Evolutionary conservation across 768 basidiomycete species (phyloP).

Genomic region (Mycena galopus): DNA sequence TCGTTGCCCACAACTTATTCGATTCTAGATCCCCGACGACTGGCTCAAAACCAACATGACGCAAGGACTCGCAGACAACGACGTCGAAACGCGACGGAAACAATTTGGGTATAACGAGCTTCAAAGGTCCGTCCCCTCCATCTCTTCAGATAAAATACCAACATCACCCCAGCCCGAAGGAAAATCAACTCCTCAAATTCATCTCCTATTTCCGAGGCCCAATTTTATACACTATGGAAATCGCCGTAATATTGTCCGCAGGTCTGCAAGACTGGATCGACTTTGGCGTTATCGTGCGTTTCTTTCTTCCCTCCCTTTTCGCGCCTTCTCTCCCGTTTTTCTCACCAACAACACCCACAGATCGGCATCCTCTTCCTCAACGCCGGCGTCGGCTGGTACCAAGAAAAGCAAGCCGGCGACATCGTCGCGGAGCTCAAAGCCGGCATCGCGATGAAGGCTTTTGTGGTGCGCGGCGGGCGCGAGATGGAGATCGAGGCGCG

Average conservation of each 20-base stretch:
- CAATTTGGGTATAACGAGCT: slow-evolving; percentile 59
- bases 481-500: slow-evolving; percentile 59
- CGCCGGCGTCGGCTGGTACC: slow-evolving; percentile 55
- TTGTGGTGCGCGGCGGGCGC: slow-evolving; percentile 56
- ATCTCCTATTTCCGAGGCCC: slow-evolving; percentile 59
- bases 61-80: slow-evolving; percentile 51
- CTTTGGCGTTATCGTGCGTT: slow-evolving; percentile 61
- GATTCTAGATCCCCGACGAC: slow-evolving; percentile 48
- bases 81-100: slow-evolving; percentile 49
- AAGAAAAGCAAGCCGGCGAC: slow-evolving; percentile 55
- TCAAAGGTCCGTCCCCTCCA: slow-evolving; percentile 45
- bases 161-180: slow-evolving; percentile 43
- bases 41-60: slow-evolving; percentile 57
- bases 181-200: slow-evolving; percentile 60
- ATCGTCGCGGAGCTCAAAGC: slow-evolving; percentile 64
- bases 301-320: too few species aligned
- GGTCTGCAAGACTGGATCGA: slow-evolving; percentile 63
- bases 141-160: neutral
- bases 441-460: slow-evolving; percentile 57
- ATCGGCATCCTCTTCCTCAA: slow-evolving; percentile 57
- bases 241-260: slow-evolving; percentile 59
- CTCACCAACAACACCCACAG: slow-evolving; percentile 29
- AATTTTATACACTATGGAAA: slow-evolving; percentile 60
- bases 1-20: neutral
- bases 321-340: too few species aligned